phyloP scores from a whole-genome alignment of 2,329 filamentous ascomycete genomes.

The Nemania serpens region DNA sequence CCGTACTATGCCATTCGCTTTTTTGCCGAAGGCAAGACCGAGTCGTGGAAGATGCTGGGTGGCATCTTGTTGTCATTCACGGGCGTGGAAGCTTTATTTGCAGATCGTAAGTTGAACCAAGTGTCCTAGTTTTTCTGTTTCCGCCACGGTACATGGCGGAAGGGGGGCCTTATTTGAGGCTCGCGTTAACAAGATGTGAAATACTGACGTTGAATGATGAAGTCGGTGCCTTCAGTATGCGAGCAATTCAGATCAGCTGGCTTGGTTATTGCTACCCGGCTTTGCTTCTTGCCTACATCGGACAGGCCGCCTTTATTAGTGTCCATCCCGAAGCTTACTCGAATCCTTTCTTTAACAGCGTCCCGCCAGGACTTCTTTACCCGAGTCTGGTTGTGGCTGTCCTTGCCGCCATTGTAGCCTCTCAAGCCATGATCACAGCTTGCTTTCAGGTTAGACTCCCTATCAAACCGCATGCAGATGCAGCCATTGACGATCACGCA shows the following conservation, averaged over 20 bases:
- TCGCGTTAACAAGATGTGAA: no score
- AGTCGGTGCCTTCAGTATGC: conserved; percentile 71
- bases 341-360: conserved; percentile 76
- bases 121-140: background rate
- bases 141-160: background rate
- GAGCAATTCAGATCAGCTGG: conserved; percentile 76
- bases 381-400: conserved; percentile 71
- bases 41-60: conserved; percentile 69
- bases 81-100: conserved; percentile 78
- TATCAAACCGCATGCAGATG: background rate
- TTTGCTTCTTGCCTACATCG: conserved; percentile 67
- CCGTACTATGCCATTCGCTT: conserved; percentile 65
- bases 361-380: conserved; percentile 70
- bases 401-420: conserved; percentile 74
- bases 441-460: conserved; percentile 56
- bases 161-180: background rate
- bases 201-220: conserved; percentile 9
- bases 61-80: conserved; percentile 77
- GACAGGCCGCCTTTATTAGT: conserved; percentile 75
- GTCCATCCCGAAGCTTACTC: conserved; percentile 60
- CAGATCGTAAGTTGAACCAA: conserved; percentile 52
- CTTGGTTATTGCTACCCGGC: conserved; percentile 71
- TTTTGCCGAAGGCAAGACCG: conserved; percentile 60
- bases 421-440: conserved; percentile 78
- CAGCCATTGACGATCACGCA: conserved; percentile 23